Base-by-base conservation (phyloP, 1,139 yeast genomes). In the Saccharomycopsis phalli region DNA sequence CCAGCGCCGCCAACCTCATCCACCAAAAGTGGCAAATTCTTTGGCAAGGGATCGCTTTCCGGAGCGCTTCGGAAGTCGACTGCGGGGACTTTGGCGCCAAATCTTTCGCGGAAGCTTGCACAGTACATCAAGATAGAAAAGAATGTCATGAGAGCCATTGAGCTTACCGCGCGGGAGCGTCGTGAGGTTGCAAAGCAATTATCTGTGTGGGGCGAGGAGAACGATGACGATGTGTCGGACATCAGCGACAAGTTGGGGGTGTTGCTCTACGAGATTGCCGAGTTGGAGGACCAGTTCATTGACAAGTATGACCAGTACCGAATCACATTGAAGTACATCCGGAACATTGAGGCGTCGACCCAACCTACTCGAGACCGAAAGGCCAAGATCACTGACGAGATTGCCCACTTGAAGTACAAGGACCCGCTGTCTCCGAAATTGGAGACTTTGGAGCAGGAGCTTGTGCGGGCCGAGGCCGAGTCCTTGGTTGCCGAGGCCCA, bases 401-500 rank as follows among this genome's bases (percentile, higher is more conserved):
- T 91, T 65, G 97, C 97, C 51, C 88, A 82, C 67, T 76, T 91
- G 67, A 91, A 91, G 71, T 91, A 91, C 75, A 91, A 88, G 74
- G 97, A 91, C 66, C 97, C 98, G 49, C 84, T 83, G 67, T 84
- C 95, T 44, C 95, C 95, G 65, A 88, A 86, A 73, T 84, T 91
- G 53, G 77, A 86, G 50, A 87, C 88, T 42, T 76, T 91, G 62
- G 98, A 91, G 72, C 97, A 91, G 69, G 97, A 91, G 69, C 76
- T 91, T 62, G 97, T 91, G 51, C 82, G 98, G 66, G 96, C 97
- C 40, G 98, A 91, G 71, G 97, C 97, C 52, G 97, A 91, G 69
- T 86, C 95, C 40, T 76, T 91, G 56, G 98, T 91, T 55, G 98
- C 98, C 47, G 98, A 91, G 71, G 97, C 97, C 43, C 98, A 91